These are phyloP conservation scores for Leccinum arenicola DNA, from an alignment of 768 basidiomycete species.

Conservation along the genomic window DNA sequence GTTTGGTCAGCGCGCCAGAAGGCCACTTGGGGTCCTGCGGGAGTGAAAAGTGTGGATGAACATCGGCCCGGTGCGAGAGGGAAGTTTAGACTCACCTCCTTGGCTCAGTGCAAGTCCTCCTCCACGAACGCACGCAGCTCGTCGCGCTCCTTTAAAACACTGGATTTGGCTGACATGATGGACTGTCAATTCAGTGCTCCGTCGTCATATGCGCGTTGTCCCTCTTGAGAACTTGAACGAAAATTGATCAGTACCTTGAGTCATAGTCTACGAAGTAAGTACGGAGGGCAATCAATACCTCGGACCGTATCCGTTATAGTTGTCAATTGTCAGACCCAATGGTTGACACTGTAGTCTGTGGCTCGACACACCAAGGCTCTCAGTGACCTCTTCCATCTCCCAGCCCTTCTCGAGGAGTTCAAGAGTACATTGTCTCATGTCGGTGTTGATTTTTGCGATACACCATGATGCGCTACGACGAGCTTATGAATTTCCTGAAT, in stretches of 20 bases:
- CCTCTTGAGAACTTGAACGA: constrained; percentile 39
- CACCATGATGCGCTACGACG: too few species aligned
- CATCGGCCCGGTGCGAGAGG: not conserved
- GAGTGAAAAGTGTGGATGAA: not conserved
- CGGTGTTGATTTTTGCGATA: too few species aligned
- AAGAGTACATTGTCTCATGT: too few species aligned
- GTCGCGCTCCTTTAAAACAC: constrained; percentile 92
- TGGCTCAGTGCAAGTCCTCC: constrained; percentile 78
- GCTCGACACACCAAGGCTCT: too few species aligned
- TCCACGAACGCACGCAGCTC: constrained; percentile 91
- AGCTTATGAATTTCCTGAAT: too few species aligned
- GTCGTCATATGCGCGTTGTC: constrained; percentile 94
- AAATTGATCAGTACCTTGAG: not conserved
- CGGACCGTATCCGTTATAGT: too few species aligned
- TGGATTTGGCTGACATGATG: constrained; percentile 89
- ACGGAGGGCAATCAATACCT: too few species aligned
- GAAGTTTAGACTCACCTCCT: constrained; percentile 54
- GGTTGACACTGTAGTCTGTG: too few species aligned
- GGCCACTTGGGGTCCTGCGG: constrained; percentile 73
- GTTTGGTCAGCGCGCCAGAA: constrained; percentile 84
- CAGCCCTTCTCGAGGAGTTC: too few species aligned
- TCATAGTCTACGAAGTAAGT: too few species aligned
- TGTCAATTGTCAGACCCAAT: too few species aligned
- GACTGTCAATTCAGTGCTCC: constrained; percentile 83
- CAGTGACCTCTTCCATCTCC: too few species aligned